Evolutionary conservation across 148 eudicot species (phyloP).

Genomic region (Persicaria tinctoria): DNA sequence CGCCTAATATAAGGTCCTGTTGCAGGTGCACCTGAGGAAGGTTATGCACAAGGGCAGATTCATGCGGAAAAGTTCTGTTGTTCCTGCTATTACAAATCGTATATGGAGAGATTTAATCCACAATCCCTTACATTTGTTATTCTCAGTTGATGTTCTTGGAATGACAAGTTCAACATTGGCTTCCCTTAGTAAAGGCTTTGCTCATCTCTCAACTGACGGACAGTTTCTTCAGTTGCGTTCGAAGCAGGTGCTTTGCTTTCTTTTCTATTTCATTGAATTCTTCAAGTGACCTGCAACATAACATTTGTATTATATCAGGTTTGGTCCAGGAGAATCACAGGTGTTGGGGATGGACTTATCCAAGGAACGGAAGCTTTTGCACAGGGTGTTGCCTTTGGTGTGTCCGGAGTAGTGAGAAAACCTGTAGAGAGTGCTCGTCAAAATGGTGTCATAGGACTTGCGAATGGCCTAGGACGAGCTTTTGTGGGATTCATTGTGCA

Average conservation of each 20-base stretch:
- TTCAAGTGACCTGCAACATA: constrained; percentile 1
- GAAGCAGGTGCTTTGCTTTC: constrained; percentile 57
- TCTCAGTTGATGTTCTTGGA: constrained; percentile 94
- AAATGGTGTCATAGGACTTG: constrained; percentile 93
- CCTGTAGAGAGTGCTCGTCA: constrained; percentile 96
- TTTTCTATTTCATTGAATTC: neutral
- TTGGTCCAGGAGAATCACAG: constrained; percentile 86
- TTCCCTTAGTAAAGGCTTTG: constrained; percentile 95
- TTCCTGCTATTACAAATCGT: constrained; percentile 84
- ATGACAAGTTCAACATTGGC: constrained; percentile 97
- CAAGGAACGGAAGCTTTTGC: constrained; percentile 99
- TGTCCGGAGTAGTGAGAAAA: constrained; percentile 89
- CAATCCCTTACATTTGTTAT: constrained; percentile 85
- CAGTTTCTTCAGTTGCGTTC: constrained; percentile 93
- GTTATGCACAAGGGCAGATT: constrained; percentile 90
- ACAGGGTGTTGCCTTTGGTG: constrained; percentile 97
- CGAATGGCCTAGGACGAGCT: constrained; percentile 92
- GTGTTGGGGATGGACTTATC: constrained; percentile 90
- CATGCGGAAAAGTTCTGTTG: constrained; percentile 86
- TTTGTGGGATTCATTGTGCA: constrained; percentile 84
- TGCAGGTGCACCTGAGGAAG: constrained; percentile 88
- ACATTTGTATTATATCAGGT: constrained; percentile 35
- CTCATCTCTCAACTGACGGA: constrained; percentile 97
- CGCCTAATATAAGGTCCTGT: constrained; percentile 13
- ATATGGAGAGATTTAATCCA: constrained; percentile 94